phyloP scores from a whole-genome alignment of 1,139 yeast species.

The Debaryomyces robertsiae region DNA sequence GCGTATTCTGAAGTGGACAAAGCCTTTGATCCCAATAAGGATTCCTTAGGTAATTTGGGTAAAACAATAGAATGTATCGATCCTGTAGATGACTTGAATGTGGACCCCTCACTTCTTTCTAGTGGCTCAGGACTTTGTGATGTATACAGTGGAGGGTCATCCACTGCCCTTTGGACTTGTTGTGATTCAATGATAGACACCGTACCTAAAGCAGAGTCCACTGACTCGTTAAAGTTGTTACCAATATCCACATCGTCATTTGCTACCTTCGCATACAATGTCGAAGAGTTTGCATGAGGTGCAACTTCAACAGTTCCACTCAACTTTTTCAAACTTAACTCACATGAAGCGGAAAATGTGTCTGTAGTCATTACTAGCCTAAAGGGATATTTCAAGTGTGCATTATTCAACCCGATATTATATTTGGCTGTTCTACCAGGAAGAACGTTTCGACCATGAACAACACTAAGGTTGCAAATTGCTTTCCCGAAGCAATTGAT shows the following conservation, averaged over 20 bases:
- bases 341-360: conserved; percentile 24
- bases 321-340: conserved; percentile 30
- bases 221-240: not conserved
- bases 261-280: not conserved
- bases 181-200: conserved; percentile 12
- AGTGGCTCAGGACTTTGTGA: not conserved
- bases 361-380: conserved; percentile 30
- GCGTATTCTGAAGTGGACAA: conserved; percentile 23
- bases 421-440: conserved; percentile 37
- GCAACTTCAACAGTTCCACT: conserved; percentile 22
- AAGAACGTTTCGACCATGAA: conserved; percentile 35
- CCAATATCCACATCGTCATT: not conserved
- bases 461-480: conserved; percentile 31
- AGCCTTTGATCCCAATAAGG: conserved; percentile 14
- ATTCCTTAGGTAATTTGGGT: conserved; percentile 39
- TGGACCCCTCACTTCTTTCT: conserved; percentile 1
- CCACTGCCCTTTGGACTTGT: conserved; percentile 1
- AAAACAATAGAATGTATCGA: conserved; percentile 38
- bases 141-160: not conserved
- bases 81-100: conserved; percentile 14
- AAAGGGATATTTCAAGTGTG: conserved; percentile 42
- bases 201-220: conserved; percentile 12
- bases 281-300: not conserved
- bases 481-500: conserved; percentile 33
- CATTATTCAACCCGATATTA: conserved; percentile 34